Base-by-base conservation (phyloP, 371 early-diverging fungal genomes). In the Haplosporangium sp. region DNA sequence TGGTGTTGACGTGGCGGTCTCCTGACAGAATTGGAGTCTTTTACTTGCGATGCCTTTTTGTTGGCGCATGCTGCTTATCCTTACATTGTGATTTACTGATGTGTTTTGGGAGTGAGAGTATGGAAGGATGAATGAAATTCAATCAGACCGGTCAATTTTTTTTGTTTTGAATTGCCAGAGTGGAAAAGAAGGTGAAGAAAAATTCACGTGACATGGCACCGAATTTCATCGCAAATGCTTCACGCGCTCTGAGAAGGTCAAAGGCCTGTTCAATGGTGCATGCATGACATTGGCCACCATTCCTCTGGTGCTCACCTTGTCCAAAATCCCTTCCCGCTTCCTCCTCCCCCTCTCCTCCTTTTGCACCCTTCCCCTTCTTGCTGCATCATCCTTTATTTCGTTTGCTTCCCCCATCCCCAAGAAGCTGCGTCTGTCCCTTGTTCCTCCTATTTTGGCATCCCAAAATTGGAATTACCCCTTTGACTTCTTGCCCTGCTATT, bases 31-130 rank as follows among this genome's bases (percentile, higher is more conserved):
- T 46, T n/a, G 16, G 18, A 18, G 20, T 9, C 50, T 7, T n/a
- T 18, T 21, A 9, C 20, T 14, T 13, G 20, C 50, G 3, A 50
- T 50, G 50, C 50, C 50, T 18, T 9, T 20, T 29, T 29, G 18
- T 50, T 13, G 50, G 7, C 50, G 50, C 16, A 20, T 9, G 50
- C 20, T 46, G 46, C 16, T 14, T 50, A 29, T 29, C 29, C 50
- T 50, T 50, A 50, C 50, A 50, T 50, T 50, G 20, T 50, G 50
- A 50, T 50, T 29, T 50, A 50, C 50, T 9, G 50, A 50, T 50
- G 50, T 16, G 5, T 45, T 16, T 50, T 50, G 50, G 10, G 50
- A n/a, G 50, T 50, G 50, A 20, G 20, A 29, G 29, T 29, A 20
- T 50, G 45, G 11, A 16, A 18, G 20, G 50, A 50, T 50, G 50